phyloP scores from a whole-genome alignment of 192 early-diverging fungal species.

The Anaeromyces robustus region DNA sequence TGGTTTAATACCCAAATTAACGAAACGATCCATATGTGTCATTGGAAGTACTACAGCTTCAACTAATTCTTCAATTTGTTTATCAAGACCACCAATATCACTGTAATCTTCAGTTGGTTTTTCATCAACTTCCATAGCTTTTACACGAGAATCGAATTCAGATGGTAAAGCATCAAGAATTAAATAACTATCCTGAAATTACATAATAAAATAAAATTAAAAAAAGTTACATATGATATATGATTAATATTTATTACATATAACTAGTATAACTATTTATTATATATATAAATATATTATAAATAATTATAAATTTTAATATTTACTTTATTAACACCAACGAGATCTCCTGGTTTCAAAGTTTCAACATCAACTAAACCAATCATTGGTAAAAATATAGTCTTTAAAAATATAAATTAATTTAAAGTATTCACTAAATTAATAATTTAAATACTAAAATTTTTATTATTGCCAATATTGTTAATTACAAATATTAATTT shows the following conservation, averaged over 20 bases:
- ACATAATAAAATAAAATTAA: too few species aligned
- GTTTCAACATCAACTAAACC: conserved; percentile 80
- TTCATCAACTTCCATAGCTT: conserved; percentile 99
- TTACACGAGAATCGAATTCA: conserved; percentile 94
- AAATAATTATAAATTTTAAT: too few species aligned
- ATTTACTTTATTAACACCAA: conserved; percentile 88
- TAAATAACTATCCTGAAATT: conserved; percentile 65
- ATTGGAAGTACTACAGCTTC: conserved; percentile 77
- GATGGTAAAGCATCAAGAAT: conserved; percentile 90
- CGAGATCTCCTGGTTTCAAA: conserved; percentile 88
- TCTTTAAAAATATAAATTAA: too few species aligned
- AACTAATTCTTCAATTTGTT: conserved; percentile 75
- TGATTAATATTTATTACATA: too few species aligned
- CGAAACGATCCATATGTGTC: conserved; percentile 71
- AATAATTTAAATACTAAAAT: too few species aligned
- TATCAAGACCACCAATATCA: conserved; percentile 82
- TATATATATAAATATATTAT: too few species aligned
- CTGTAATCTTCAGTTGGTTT: conserved; percentile 96
- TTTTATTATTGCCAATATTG: too few species aligned
- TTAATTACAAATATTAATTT: background rate
- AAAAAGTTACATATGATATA: too few species aligned
- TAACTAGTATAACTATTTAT: too few species aligned
- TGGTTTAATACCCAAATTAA: conserved; percentile 72
- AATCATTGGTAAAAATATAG: conserved; percentile 92
- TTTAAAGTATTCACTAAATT: too few species aligned